Evolutionary conservation across 139 green algal genomes (phyloP).

Genomic region (Volvox africanus): DNA sequence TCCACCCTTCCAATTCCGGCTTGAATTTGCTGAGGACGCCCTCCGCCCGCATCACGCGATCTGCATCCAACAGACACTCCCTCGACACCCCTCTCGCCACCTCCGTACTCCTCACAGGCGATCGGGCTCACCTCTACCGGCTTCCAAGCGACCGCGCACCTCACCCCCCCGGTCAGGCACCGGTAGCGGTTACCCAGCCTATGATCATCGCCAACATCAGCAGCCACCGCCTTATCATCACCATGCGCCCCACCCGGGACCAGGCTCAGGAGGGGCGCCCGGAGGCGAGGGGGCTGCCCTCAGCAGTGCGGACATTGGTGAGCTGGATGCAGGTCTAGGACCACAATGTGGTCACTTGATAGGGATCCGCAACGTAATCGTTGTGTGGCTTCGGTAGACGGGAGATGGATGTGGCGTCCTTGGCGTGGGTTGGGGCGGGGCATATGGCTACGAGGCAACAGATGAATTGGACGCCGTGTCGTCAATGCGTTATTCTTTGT

Average conservation of each 20-base stretch:
- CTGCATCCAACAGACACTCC: no score
- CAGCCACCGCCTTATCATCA: neutral
- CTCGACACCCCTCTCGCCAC: no score
- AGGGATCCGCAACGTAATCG: no score
- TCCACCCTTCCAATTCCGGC: no score
- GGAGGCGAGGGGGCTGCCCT: neutral
- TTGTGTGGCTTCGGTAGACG: neutral
- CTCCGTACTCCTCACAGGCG: neutral
- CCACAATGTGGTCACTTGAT: no score
- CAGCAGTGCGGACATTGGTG: slow-evolving; percentile 36
- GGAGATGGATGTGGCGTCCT: neutral
- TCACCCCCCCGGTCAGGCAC: neutral
- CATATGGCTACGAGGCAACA: no score
- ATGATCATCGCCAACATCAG: neutral
- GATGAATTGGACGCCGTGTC: no score
- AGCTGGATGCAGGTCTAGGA: neutral
- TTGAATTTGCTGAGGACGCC: no score
- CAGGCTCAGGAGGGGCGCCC: neutral
- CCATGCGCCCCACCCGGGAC: neutral
- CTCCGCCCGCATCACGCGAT: no score
- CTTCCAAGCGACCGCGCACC: neutral
- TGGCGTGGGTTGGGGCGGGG: neutral
- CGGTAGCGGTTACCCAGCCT: neutral
- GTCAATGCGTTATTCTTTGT: no score
- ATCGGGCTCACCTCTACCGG: neutral